Conservation (phyloP, 1,139 yeast genomes). For the Yamadazyma dushanensis region DNA sequence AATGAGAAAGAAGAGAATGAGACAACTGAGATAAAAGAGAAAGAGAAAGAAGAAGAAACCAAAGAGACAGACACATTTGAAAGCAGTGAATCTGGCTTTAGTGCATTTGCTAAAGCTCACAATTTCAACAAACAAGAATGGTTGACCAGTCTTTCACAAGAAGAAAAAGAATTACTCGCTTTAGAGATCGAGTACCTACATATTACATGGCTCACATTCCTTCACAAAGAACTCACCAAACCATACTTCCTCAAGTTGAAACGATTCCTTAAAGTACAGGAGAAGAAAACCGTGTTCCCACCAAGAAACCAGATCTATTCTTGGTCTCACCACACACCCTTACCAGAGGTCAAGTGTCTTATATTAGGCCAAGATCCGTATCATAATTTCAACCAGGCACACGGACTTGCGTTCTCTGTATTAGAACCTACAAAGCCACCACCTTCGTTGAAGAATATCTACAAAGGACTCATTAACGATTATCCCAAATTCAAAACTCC, state of each 20-base stretch:
- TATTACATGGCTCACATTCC: constrained; percentile 71
- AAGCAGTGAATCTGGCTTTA: too few species aligned
- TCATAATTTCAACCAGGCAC: constrained; percentile 91
- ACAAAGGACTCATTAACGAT: constrained; percentile 71
- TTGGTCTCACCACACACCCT: constrained; percentile 88
- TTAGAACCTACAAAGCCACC: constrained; percentile 82
- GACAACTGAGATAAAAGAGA: constrained; percentile 2
- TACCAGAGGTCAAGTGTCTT: constrained; percentile 70
- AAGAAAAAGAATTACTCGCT: constrained; percentile 53
- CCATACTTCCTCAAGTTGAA: constrained; percentile 83
- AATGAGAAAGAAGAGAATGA: constrained; percentile 4
- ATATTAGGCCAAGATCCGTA: constrained; percentile 97
- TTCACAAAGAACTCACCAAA: constrained; percentile 73
- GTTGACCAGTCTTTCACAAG: constrained; percentile 51
- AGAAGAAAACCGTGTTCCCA: constrained; percentile 65
- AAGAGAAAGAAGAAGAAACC: too few species aligned
- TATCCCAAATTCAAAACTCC: constrained; percentile 72
- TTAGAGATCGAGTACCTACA: constrained; percentile 74
- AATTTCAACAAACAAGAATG: constrained; percentile 55
- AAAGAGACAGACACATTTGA: too few species aligned
- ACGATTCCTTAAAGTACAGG: constrained; percentile 46
- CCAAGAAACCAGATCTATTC: constrained; percentile 78
- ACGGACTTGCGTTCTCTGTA: constrained; percentile 93
- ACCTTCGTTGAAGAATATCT: constrained; percentile 86
- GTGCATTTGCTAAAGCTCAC: constrained; percentile 12